A percentile compares a stretch with the other conserved stretches of the same genome.
phyloP scores from a whole-genome alignment of 2,329 filamentous ascomycete genomes.

The Fusarium caatingaense region DNA sequence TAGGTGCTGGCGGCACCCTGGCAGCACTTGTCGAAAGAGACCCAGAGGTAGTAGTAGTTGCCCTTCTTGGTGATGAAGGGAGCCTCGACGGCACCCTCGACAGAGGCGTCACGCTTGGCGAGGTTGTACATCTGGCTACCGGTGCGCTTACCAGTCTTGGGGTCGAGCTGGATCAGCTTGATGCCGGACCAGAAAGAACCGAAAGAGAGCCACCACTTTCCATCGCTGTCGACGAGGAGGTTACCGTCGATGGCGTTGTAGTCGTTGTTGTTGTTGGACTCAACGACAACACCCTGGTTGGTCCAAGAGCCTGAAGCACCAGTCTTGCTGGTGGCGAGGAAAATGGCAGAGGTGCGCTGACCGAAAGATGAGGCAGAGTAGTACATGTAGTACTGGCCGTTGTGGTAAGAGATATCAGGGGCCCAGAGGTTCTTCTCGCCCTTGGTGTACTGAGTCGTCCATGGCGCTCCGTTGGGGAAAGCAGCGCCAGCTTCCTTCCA shows the following conservation, averaged over 20 bases:
- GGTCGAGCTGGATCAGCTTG: conserved; percentile 46
- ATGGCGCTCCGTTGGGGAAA: conserved; percentile 49
- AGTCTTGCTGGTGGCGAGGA: conserved; percentile 48
- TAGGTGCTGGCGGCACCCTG: conserved; percentile 47
- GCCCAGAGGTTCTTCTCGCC: conserved; percentile 57
- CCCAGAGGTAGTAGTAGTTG: conserved; percentile 50
- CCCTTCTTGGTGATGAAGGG: conserved; percentile 47
- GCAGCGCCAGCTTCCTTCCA: conserved; percentile 48
- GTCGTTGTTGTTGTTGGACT: conserved; percentile 35
- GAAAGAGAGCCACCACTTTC: conserved; percentile 49
- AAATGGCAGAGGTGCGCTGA: conserved; percentile 46
- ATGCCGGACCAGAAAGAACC: conserved; percentile 50
- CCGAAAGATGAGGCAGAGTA: conserved; percentile 50
- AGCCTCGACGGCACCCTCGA: conserved; percentile 45
- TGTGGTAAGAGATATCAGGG: conserved; percentile 62
- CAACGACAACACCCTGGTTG: conserved; percentile 46
- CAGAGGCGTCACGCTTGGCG: conserved; percentile 31
- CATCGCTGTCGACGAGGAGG: conserved; percentile 44
- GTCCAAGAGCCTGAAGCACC: conserved; percentile 48
- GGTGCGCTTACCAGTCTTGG: conserved; percentile 44
- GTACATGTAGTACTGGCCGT: conserved; percentile 49
- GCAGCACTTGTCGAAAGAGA: conserved; percentile 49
- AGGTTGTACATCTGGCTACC: conserved; percentile 42
- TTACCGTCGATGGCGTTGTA: conserved; percentile 50
- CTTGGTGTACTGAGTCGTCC: conserved; percentile 48